phyloP scores from a whole-genome alignment of 345 rosid genomes.

The Melaleuca alternifolia region DNA sequence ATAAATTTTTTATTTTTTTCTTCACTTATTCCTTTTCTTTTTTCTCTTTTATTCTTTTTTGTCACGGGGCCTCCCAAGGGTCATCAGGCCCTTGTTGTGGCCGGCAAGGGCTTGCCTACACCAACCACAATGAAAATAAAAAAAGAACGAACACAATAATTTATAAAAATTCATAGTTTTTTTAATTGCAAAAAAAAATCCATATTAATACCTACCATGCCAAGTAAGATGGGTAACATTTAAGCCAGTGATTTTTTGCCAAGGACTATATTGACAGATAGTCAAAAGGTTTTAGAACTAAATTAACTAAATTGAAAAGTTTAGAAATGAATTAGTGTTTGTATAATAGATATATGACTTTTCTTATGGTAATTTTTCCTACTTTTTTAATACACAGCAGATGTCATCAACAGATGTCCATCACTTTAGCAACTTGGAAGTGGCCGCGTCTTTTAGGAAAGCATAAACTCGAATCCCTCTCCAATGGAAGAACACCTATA shows the following conservation, averaged over 20 bases:
- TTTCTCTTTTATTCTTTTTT: background rate
- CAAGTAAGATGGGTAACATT: accelerated
- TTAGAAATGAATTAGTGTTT: background rate
- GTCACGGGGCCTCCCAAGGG: too few species aligned
- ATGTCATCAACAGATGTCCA: background rate
- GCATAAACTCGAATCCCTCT: background rate
- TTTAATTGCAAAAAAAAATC: background rate
- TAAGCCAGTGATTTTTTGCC: background rate
- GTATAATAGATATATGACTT: background rate
- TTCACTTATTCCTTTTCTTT: background rate
- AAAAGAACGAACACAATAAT: background rate
- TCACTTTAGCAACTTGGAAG: background rate
- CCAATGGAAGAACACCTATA: background rate
- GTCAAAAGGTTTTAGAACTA: background rate
- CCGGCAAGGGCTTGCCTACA: too few species aligned
- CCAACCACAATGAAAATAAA: background rate
- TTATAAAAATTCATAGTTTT: background rate
- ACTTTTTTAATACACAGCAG: background rate
- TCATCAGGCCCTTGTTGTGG: too few species aligned
- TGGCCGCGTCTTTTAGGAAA: background rate
- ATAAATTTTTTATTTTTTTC: background rate
- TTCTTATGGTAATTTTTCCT: background rate
- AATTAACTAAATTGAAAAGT: background rate
- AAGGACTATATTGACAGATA: background rate
- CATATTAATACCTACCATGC: accelerated